Base-by-base conservation (phyloP, 352 stramenopile genomes). In the Globisporangium nunn region DNA sequence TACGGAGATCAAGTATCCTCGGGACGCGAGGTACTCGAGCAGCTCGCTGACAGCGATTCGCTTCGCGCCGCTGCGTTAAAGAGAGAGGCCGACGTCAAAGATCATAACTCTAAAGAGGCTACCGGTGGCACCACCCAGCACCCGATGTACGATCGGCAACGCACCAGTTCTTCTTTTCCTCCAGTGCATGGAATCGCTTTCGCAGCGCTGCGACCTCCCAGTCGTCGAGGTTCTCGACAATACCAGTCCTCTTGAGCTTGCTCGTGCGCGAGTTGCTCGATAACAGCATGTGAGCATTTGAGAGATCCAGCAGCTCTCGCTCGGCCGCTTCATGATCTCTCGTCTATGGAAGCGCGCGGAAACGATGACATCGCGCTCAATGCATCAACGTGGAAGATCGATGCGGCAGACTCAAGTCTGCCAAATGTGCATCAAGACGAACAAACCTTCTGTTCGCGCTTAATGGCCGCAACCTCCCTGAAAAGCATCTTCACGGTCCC, bases 401-500 rank as follows among this genome's bases (percentile, higher is more conserved):
- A 23, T 23, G 1, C 23, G 23, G 23, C 23, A 23, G 23, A 23
- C 23, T 23, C 23, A 23, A 23, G 23, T 23, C 23, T 23, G 23
- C 23, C 23, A 23, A 23, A 23, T 23, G 23, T 23, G n/a, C 35
- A 2, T 18, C 47, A 33, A 29, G 1, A 8, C 8, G 5, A 28
- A 37, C 47, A 4, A 50, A 75, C 77, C 58, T 82, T 62, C 14
- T 74, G 67, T 33, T 82, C 68, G 1, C 74, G 60, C 54, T 81
- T 69, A 45, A 79, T 81, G 17, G 50, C 59, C 6, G 73, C 67
- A 2, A 91, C 71, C 49, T 89, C 80, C 33, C 74, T 72, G 54
- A 91, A 85, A 3, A 93, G 70, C 56, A 93, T 66, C 50, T 78
- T 81, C 18, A 91, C 82, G 0, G 76, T 90, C 1, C 78, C 75